Evolutionary conservation across 1,139 yeast genomes (phyloP), one percentile per base, ranked within the genome.

Genomic region (Diutina pseudorugosa): DNA sequence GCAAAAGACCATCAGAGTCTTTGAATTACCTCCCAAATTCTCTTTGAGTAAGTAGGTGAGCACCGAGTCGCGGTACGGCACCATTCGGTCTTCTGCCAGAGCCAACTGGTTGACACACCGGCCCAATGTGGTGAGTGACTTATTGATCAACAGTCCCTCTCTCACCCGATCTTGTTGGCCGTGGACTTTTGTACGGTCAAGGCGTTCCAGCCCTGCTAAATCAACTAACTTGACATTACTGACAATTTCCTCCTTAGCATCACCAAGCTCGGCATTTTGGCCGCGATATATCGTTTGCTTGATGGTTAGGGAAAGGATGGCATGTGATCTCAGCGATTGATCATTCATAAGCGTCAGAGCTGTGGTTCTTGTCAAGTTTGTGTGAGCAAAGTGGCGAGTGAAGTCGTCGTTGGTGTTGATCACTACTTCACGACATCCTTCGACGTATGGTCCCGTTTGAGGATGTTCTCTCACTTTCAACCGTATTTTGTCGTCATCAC

Each of bases 121-220:
- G 0, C 95, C 95, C 21, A 86, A 69, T 0, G 89, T 85, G 0
- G 91, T 82, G 53, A 86, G 68, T 0, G 91, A 83, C 61, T 83
- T 82, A 66, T 86, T 87, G 60, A 87, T 86, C 56, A 81, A 79
- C 4, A 82, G 73, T 0, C 95, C 95, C 63, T 87, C 95, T 57
- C 81, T 76, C 53, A 85, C 72, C 51, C 94, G 69, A 12, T 76
- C 77, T 23, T 66, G 68, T 61, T 79, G 82, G 2, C 87, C 89
- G 23, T 75, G 77, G 1, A 85, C 76, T 27, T 86, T 86, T 0
- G 88, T 79, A 19, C 82, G 74, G 19, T 70, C 64, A 7, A 84
- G 79, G 54, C 93, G 70, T 62, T 86, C 95, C 0, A 91, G 83
- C 0, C 95, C 95, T 0, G 95, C 95, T 59, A 86, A 69, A 66